Percentiles rank a stretch among this genome's conserved stretches.
Conservation (phyloP, 2,329 filamentous ascomycete species). For the Helotiales sp. region DNA sequence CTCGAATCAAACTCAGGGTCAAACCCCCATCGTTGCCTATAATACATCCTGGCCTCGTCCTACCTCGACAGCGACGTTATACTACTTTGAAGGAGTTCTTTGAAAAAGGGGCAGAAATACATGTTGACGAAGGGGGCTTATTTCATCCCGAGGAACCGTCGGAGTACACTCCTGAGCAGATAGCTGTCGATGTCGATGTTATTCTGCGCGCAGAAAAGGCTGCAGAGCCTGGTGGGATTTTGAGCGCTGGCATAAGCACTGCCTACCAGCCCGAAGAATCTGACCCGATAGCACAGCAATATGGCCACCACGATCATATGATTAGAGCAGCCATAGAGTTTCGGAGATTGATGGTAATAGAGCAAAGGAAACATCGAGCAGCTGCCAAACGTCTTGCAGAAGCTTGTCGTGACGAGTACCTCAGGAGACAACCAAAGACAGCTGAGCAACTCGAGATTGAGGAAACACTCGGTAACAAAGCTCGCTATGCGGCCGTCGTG, state of each 20-base stretch:
- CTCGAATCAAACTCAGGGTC: constrained; percentile 52
- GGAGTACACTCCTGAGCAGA: constrained; percentile 60
- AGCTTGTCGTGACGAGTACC: constrained; percentile 75
- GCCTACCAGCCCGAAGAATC: constrained; percentile 71
- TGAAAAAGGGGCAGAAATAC: constrained; percentile 47
- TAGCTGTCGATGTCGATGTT: constrained; percentile 66
- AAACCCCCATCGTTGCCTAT: constrained; percentile 53
- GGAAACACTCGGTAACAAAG: constrained; percentile 64
- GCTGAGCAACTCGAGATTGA: constrained; percentile 82
- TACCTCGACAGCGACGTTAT: constrained; percentile 51
- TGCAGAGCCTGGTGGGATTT: constrained; percentile 70
- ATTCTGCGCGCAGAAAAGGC: constrained; percentile 72
- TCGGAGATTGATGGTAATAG: constrained; percentile 73
- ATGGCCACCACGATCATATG: constrained; percentile 85
- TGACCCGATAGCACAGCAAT: constrained; percentile 75
- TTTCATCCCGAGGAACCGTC: constrained; percentile 57
- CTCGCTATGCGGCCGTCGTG: constrained; percentile 71
- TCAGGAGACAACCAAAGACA: constrained; percentile 70
- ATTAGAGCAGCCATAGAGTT: constrained; percentile 78
- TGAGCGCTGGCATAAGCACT: constrained; percentile 70
- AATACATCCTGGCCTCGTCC: constrained; percentile 59
- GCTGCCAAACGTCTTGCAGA: constrained; percentile 78
- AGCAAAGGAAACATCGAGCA: constrained; percentile 76
- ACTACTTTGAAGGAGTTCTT: constrained; percentile 60
- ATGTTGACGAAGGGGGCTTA: constrained; percentile 57